Base-by-base conservation (phyloP, 441 rosid species). In the Erysimum pusillum region DNA sequence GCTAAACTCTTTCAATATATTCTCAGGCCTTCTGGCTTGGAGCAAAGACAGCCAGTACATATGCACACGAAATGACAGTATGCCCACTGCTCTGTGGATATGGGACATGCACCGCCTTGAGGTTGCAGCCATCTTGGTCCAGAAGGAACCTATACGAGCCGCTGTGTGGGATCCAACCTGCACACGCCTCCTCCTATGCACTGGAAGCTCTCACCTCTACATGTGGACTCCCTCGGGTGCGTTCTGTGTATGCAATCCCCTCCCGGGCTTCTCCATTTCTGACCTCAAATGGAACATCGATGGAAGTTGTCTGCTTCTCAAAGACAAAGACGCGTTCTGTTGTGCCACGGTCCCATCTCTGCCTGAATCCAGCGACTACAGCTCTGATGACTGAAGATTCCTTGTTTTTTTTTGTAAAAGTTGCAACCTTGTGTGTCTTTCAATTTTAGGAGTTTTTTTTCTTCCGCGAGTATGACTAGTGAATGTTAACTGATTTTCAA, bases 141-240 rank as follows among this genome's bases (percentile, higher is more conserved):
- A 96, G 75, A 93, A 96, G 80, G 97, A 91, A 76, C 97, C 99
- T 67, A 84, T 93, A 25, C 82, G 92, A 76, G 96, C 97, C 12
- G 97, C 91, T 51, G 93, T 85, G 2, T 93, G 99, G 98, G 97
- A 96, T 51, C 98, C 97, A 6, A 89, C 88, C 38, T 83, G 98
- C 83, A 67, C 91, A 12, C 92, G 95, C 15, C 97, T 96, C 54
- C 86, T 88, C 71, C 80, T 96, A 53, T 91, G 98, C 85, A 91
- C 97, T 0, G 98, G 97, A 53, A 96, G 97, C 84, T 86, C 96
- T 42, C 97, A 93, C 83, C 76, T 93, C 77, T 93, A 96, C 76
- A 91, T 93, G 96, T 93, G 97, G 98, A 86, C 96, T 67, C 97
- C 97, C 68, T 86, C 97, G 0, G 97, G 97, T 77, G 98, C 99